Conservation (phyloP, 1,284 basidiomycete species). For the Ustilago shanxiensis region DNA sequence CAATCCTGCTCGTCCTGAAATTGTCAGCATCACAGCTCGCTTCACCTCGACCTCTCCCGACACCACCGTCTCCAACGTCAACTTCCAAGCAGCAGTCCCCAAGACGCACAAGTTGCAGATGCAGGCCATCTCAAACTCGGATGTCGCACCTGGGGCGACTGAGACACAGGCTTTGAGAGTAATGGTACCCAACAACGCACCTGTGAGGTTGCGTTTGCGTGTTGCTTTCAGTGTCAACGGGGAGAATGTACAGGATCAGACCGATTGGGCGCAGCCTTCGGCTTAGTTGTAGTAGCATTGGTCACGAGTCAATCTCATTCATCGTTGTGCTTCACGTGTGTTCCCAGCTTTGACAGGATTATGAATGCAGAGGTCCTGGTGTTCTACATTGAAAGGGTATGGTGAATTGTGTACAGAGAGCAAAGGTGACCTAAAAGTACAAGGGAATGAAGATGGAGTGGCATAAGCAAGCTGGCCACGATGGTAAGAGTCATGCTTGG, state of each 20-base stretch:
- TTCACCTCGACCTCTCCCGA: constrained; percentile 79
- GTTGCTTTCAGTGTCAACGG: constrained; percentile 79
- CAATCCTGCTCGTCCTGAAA: constrained; percentile 81
- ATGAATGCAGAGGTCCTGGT: background rate
- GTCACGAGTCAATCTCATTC: background rate
- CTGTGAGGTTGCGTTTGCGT: constrained; percentile 85
- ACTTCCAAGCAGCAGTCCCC: constrained; percentile 97
- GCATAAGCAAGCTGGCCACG: background rate
- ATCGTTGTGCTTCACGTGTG: background rate
- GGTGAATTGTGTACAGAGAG: background rate
- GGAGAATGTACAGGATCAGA: constrained; percentile 86
- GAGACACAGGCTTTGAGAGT: constrained; percentile 97
- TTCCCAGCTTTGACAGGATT: background rate
- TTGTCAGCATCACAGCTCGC: constrained; percentile 88
- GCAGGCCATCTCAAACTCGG: constrained; percentile 92
- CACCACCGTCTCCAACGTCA: constrained; percentile 74
- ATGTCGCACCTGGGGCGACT: constrained; percentile 80
- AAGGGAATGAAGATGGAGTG: background rate
- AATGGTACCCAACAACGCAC: constrained; percentile 84
- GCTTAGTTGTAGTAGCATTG: constrained; percentile 5
- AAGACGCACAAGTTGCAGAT: constrained; percentile 98
- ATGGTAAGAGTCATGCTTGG: background rate
- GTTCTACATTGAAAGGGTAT: background rate
- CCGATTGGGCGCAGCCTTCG: constrained; percentile 76
- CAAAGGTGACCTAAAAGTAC: background rate